These are phyloP conservation scores for Leptomonas seymouri DNA, from an alignment of 208 protist species.

Conservation along the genomic window DNA sequence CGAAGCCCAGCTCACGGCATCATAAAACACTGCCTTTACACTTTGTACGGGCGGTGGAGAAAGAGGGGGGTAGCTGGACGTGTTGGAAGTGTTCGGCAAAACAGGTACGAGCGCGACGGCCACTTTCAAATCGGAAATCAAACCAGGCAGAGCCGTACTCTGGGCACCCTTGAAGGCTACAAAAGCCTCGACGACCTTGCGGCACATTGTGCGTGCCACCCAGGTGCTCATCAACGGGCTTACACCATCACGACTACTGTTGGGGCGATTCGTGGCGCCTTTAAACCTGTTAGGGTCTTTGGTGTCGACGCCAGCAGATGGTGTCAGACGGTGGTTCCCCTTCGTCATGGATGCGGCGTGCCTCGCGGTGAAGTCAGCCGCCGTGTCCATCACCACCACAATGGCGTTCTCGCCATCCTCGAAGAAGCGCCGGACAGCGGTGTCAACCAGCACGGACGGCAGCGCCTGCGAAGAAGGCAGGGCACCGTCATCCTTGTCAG, in stretches of 20 bases:
- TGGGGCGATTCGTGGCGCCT: background rate
- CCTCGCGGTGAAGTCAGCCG: background rate
- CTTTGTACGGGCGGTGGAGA: background rate
- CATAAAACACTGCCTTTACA: conserved; percentile 22
- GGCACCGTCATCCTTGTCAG: background rate
- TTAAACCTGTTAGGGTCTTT: no score
- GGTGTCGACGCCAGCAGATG: background rate
- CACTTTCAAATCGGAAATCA: conserved; percentile 16
- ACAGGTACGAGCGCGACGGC: conserved; percentile 22
- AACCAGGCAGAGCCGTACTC: background rate
- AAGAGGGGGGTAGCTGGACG: background rate
- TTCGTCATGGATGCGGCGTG: background rate
- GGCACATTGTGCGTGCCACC: conserved; percentile 18
- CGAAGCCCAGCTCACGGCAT: conserved; percentile 18
- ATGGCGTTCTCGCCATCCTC: conserved; percentile 46
- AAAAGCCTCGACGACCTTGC: conserved; percentile 17
- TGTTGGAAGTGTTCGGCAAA: no score
- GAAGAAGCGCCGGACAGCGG: conserved; percentile 23
- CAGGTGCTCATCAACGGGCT: background rate
- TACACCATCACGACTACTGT: background rate
- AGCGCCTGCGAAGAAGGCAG: conserved; percentile 4
- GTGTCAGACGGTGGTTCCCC: background rate
- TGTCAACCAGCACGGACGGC: conserved; percentile 33
- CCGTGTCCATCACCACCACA: conserved; percentile 34
- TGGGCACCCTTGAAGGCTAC: conserved; percentile 8